Percentiles rank a stretch among this genome's conserved stretches.
These are phyloP conservation scores for Fraxinus floribunda DNA, from an alignment of 305 asterid genomes.

Conservation along the genomic window DNA sequence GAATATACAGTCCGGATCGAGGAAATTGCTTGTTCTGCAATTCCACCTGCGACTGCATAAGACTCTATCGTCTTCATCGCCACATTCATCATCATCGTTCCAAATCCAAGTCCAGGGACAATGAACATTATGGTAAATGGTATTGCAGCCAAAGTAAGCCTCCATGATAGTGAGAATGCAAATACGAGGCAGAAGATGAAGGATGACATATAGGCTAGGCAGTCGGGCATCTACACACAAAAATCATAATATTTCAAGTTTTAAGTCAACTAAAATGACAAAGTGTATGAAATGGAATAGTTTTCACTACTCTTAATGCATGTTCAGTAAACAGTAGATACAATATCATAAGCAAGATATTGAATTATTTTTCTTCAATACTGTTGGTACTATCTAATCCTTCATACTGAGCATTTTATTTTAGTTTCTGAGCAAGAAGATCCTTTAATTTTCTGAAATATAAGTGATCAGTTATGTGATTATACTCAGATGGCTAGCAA, in stretches of 20 bases:
- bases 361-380: neutral
- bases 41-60: conserved; percentile 61
- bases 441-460: neutral
- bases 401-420: neutral
- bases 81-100: conserved; percentile 70
- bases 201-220: conserved; percentile 69
- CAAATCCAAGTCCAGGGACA: conserved; percentile 70
- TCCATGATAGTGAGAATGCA: conserved; percentile 80
- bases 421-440: neutral
- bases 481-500: neutral
- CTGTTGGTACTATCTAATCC: neutral
- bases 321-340: neutral
- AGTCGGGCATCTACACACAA: conserved; percentile 72
- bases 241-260: neutral
- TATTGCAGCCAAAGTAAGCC: conserved; percentile 68
- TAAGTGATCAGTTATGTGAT: neutral
- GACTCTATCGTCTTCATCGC: conserved; percentile 59
- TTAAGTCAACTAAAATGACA: neutral
- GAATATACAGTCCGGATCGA: conserved; percentile 69
- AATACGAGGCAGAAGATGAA: conserved; percentile 69
- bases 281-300: neutral
- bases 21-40: conserved; percentile 81
- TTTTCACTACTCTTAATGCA: neutral
- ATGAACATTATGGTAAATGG: conserved; percentile 77
- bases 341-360: neutral